A percentile compares a stretch with the other conserved stretches of the same genome.
Conservation (phyloP, 805 yeast species). For the Blastobotrys mokoenaii region DNA sequence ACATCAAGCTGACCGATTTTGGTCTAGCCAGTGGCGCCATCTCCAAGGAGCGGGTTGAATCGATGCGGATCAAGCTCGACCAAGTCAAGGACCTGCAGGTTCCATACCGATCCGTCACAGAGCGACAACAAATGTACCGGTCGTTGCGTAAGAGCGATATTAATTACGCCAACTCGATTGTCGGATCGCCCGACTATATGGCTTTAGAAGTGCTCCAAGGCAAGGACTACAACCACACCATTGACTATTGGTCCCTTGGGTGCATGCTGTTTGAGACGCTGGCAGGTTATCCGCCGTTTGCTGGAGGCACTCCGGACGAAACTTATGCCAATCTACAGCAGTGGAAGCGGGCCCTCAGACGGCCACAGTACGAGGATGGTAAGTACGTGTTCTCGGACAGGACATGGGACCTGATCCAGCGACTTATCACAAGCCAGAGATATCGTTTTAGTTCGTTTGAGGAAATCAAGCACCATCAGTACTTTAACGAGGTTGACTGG, state of each 20-base stretch:
- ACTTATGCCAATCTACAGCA: constrained; percentile 88
- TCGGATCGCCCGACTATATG: constrained; percentile 98
- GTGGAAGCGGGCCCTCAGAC: constrained; percentile 79
- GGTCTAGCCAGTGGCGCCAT: constrained; percentile 97
- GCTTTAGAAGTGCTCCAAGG: constrained; percentile 96
- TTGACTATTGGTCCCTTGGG: constrained; percentile 98
- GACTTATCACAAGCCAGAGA: constrained; percentile 71
- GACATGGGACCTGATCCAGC: constrained; percentile 83
- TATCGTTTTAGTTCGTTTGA: constrained; percentile 68
- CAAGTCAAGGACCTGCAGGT: constrained; percentile 70
- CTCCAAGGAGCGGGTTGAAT: constrained; percentile 84
- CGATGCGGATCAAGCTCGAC: constrained; percentile 62
- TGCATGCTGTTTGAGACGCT: constrained; percentile 94
- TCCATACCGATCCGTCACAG: constrained; percentile 65
- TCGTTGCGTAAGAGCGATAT: constrained; percentile 63
- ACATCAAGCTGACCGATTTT: constrained; percentile 88
- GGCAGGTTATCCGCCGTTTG: constrained; percentile 95
- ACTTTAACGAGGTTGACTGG: constrained; percentile 83
- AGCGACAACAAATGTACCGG: constrained; percentile 80
- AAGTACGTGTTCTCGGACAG: constrained; percentile 89
- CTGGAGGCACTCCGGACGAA: constrained; percentile 89
- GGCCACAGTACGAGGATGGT: constrained; percentile 91
- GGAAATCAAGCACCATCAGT: constrained; percentile 71
- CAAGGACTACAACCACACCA: constrained; percentile 85
- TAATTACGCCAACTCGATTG: constrained; percentile 88